Percentiles rank a stretch among this genome's conserved stretches.
phyloP scores from a whole-genome alignment of 2,329 filamentous ascomycete species.

The Aspergillus niger region DNA sequence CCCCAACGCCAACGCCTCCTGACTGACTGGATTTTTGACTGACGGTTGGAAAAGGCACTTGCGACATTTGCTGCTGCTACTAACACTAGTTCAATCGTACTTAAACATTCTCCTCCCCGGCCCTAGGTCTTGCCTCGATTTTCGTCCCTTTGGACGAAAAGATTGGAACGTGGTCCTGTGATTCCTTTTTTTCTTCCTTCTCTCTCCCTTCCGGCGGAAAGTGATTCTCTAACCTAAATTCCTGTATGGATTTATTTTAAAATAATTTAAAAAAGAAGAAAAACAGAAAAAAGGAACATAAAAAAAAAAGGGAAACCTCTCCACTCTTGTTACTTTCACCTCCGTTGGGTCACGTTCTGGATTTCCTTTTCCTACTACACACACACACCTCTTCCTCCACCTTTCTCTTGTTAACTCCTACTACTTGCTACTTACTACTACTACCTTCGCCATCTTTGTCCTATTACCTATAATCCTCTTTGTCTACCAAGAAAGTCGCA shows the following conservation, averaged over 20 bases:
- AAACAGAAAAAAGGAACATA: constrained; percentile 14
- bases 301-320: constrained; percentile 17
- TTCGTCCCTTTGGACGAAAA: constrained; percentile 25
- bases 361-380: background rate
- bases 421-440: constrained; percentile 6
- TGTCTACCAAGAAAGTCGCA: background rate
- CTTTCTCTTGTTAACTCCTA: constrained; percentile 3
- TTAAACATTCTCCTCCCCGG: constrained; percentile 34
- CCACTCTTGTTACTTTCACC: constrained; percentile 28
- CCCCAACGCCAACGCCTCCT: constrained; percentile 26
- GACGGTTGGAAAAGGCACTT: constrained; percentile 8
- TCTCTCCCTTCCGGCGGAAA: background rate
- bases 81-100: constrained; percentile 19
- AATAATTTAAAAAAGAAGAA: constrained; percentile 6
- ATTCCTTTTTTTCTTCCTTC: background rate
- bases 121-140: constrained; percentile 25
- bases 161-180: constrained; percentile 13
- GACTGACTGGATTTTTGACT: constrained; percentile 10
- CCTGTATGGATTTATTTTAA: constrained; percentile 1
- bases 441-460: background rate
- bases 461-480: background rate
- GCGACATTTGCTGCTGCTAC: constrained; percentile 6
- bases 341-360: constrained; percentile 1
- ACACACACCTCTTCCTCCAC: background rate
- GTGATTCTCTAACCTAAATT: background rate